Evolutionary conservation across 345 rosid genomes (phyloP).

Genomic region (Camelina neglecta): DNA sequence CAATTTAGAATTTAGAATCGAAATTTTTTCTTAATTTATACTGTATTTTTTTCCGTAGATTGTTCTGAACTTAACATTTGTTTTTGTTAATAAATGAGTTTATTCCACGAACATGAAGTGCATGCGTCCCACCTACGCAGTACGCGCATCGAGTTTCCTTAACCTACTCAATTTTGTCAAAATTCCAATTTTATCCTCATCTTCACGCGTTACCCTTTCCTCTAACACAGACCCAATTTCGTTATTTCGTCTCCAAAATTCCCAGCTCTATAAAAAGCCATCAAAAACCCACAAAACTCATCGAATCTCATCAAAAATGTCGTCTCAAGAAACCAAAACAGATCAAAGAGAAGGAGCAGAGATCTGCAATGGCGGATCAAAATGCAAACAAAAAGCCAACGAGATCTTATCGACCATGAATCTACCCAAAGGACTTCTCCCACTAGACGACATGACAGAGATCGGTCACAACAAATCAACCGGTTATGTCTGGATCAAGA

Average conservation of each 20-base stretch:
- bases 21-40: no score
- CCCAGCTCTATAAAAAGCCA: neutral
- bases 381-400: conserved; percentile 55
- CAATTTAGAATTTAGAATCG: no score
- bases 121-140: conserved; percentile 46
- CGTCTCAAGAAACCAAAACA: conserved; percentile 35
- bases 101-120: conserved; percentile 36
- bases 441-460: conserved; percentile 59
- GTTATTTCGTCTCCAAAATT: neutral
- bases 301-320: conserved; percentile 31
- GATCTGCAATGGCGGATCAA: conserved; percentile 52
- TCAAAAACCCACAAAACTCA: neutral
- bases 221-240: neutral
- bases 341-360: conserved; percentile 54
- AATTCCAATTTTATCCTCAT: conserved; percentile 24
- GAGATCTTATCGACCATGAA: conserved; percentile 52
- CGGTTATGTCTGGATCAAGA: conserved; percentile 72
- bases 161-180: neutral
- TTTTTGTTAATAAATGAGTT: no score
- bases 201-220: neutral
- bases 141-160: conserved; percentile 13
- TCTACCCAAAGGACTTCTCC: conserved; percentile 63
- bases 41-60: no score
- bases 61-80: no score
- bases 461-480: conserved; percentile 56